phyloP scores from a whole-genome alignment of 495 filamentous ascomycete genomes.

The Penicillium samsonianum region DNA sequence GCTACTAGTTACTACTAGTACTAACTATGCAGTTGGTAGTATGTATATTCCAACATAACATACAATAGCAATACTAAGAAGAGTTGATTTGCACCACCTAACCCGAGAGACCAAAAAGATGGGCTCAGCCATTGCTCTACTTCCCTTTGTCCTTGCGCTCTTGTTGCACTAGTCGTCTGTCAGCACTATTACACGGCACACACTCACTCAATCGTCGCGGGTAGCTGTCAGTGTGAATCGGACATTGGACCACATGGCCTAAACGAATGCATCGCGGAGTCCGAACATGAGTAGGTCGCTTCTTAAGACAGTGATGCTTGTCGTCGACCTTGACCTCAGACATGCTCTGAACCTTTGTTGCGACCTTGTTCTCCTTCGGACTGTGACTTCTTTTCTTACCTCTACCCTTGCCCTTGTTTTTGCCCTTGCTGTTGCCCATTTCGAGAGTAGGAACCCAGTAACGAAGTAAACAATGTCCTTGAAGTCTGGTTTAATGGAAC shows the following conservation, averaged over 20 bases:
- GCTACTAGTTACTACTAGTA: no score
- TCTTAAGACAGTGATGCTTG: not conserved
- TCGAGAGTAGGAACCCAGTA: not conserved
- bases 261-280: not conserved
- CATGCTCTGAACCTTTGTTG: not conserved
- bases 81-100: no score
- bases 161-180: not conserved
- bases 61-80: no score
- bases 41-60: no score
- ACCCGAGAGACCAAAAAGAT: not conserved
- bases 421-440: not conserved
- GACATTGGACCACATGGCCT: not conserved
- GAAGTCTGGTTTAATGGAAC: not conserved
- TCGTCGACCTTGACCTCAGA: not conserved
- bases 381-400: not conserved
- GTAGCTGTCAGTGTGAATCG: not conserved
- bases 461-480: not conserved
- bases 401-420: not conserved
- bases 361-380: not conserved
- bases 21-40: no score
- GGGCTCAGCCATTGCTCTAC: not conserved
- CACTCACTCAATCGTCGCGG: not conserved
- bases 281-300: not conserved
- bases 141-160: not conserved
- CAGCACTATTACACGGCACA: not conserved